Evolutionary conservation across 1,139 yeast species (phyloP).

Genomic region (Kodamaea suecica): DNA sequence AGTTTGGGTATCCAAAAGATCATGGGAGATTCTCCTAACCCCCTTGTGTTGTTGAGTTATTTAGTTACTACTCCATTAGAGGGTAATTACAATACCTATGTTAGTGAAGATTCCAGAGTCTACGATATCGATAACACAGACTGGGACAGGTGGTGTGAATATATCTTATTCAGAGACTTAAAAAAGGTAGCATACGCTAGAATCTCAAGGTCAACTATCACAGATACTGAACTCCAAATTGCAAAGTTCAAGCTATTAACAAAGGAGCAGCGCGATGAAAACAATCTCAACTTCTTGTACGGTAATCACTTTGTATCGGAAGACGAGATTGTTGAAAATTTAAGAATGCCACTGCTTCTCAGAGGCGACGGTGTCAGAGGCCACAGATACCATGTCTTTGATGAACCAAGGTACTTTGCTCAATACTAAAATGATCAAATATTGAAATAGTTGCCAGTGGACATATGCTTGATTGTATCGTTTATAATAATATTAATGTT

Average conservation of each 20-base stretch:
- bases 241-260: constrained; percentile 78
- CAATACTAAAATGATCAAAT: too few relatives aligned
- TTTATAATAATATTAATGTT: too few relatives aligned
- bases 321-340: constrained; percentile 53
- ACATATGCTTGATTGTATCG: too few relatives aligned
- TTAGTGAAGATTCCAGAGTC: constrained; percentile 80
- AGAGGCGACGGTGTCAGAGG: constrained; percentile 94
- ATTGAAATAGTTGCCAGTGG: too few relatives aligned
- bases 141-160: constrained; percentile 99
- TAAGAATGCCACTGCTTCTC: constrained; percentile 79
- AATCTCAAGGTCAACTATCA: constrained; percentile 86
- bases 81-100: constrained; percentile 91
- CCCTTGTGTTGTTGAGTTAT: constrained; percentile 80
- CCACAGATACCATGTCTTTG: constrained; percentile 90
- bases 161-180: constrained; percentile 81
- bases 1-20: constrained; percentile 71
- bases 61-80: constrained; percentile 81
- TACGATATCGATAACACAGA: constrained; percentile 90
- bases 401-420: constrained; percentile 77
- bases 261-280: constrained; percentile 36
- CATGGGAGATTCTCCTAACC: constrained; percentile 76
- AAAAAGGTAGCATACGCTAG: constrained; percentile 92
- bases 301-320: constrained; percentile 58
- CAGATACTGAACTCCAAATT: constrained; percentile 94
- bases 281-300: constrained; percentile 46